A percentile compares a stretch with the other conserved stretches of the same genome.
These are phyloP conservation scores for Fonsecaea pugnacius DNA, from an alignment of 2,329 filamentous ascomycete genomes.

Conservation along the genomic window DNA sequence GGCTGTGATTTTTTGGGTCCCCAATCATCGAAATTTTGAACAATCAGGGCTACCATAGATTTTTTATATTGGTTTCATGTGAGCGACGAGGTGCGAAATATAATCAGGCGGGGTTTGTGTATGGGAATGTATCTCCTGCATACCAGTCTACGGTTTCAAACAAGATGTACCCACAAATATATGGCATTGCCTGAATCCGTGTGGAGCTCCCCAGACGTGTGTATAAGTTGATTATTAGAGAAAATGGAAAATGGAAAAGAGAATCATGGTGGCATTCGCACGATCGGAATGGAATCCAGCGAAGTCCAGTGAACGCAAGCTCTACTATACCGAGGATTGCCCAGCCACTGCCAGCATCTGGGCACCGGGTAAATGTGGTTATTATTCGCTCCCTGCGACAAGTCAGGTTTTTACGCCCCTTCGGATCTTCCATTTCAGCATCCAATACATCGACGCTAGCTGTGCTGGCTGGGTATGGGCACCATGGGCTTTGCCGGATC, in stretches of 20 bases:
- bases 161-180: no score
- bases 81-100: not conserved
- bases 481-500: not conserved
- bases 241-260: not conserved
- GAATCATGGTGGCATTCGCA: slow-evolving; percentile 1
- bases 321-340: not conserved
- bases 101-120: not conserved
- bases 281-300: not conserved
- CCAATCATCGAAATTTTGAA: not conserved
- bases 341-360: not conserved
- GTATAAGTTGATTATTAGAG: not conserved
- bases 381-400: no score
- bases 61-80: not conserved
- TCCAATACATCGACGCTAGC: not conserved
- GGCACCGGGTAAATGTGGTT: no score
- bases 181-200: not conserved
- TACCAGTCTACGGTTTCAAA: no score
- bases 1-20: slow-evolving; percentile 9
- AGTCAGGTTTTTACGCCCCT: not conserved
- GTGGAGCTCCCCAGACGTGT: not conserved
- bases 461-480: not conserved
- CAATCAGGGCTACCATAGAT: not conserved
- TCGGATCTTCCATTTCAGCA: not conserved
- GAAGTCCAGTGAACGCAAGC: not conserved
- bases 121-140: not conserved